A percentile compares a stretch with the other conserved stretches of the same genome.
These are phyloP conservation scores for Pseudevernia furfuracea DNA, from an alignment of 495 filamentous ascomycete species.

Conservation along the genomic window DNA sequence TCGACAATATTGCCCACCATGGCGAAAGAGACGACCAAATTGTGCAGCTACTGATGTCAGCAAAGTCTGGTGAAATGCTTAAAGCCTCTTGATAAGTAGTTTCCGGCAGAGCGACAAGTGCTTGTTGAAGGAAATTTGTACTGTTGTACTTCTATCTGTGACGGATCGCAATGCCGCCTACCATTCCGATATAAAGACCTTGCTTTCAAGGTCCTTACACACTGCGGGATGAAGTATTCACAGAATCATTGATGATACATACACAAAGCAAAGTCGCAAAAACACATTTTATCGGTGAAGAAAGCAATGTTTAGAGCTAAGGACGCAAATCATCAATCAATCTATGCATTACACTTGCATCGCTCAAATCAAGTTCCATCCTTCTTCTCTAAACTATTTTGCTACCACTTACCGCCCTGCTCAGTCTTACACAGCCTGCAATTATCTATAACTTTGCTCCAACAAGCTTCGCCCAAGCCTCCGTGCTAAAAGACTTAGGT, in stretches of 20 bases:
- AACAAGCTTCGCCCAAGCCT: conserved; percentile 91
- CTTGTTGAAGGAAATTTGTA: background rate
- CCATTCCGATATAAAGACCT: background rate
- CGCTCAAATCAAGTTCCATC: background rate
- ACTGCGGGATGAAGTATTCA: background rate
- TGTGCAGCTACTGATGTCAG: no score
- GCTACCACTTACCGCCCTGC: background rate
- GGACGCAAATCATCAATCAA: background rate
- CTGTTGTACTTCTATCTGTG: background rate
- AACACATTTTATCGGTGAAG: background rate
- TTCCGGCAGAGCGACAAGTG: background rate
- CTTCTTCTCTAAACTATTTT: background rate
- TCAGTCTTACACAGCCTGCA: background rate
- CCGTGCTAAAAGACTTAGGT: conserved; percentile 96
- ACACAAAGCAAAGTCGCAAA: background rate
- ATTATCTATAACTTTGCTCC: conserved; percentile 72
- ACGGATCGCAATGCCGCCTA: background rate
- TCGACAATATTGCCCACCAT: no score
- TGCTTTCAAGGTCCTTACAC: background rate
- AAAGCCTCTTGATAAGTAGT: background rate
- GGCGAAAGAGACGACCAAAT: no score
- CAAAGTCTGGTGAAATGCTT: background rate
- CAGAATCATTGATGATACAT: background rate
- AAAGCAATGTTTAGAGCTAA: background rate
- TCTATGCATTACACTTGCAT: background rate